These are phyloP conservation scores for Creolimax fragrantissima DNA, from an alignment of 78 protist genomes.

Conservation along the genomic window DNA sequence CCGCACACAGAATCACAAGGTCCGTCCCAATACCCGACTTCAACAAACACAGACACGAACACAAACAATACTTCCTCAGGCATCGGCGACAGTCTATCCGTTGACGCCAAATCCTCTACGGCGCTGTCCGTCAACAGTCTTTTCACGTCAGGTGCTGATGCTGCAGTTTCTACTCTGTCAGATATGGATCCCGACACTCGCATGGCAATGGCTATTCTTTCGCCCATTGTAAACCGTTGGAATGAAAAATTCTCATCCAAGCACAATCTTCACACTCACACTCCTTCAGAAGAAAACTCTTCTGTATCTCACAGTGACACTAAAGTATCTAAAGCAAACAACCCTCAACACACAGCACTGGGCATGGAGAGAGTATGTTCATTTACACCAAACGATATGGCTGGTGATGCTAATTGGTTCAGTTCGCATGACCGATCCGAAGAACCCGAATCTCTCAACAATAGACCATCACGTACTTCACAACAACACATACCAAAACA, in stretches of 20 bases:
- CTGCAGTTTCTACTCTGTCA: too few relatives aligned
- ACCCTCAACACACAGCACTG: not conserved
- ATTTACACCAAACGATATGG: not conserved
- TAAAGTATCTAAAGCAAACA: not conserved
- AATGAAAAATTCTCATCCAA: not conserved
- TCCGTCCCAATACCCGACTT: not conserved
- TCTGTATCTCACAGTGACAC: not conserved
- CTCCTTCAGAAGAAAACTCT: not conserved
- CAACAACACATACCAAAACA: not conserved
- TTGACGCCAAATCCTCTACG: too few relatives aligned
- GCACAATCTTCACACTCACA: too few relatives aligned
- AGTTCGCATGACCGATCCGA: too few relatives aligned
- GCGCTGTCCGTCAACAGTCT: too few relatives aligned
- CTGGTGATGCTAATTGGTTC: too few relatives aligned
- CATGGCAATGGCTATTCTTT: not conserved
- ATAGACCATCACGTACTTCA: not conserved
- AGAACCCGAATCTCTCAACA: too few relatives aligned
- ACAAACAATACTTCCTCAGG: not conserved
- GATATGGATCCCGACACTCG: not conserved
- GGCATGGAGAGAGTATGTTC: not conserved
- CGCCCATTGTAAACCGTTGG: not conserved
- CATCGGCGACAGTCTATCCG: not conserved
- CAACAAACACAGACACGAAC: not conserved
- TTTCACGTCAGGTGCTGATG: too few relatives aligned
- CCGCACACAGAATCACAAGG: not conserved